Percentiles rank a stretch among this genome's conserved stretches.
Evolutionary conservation across 441 rosid species (phyloP).

Genomic region (Populus tomentosa): DNA sequence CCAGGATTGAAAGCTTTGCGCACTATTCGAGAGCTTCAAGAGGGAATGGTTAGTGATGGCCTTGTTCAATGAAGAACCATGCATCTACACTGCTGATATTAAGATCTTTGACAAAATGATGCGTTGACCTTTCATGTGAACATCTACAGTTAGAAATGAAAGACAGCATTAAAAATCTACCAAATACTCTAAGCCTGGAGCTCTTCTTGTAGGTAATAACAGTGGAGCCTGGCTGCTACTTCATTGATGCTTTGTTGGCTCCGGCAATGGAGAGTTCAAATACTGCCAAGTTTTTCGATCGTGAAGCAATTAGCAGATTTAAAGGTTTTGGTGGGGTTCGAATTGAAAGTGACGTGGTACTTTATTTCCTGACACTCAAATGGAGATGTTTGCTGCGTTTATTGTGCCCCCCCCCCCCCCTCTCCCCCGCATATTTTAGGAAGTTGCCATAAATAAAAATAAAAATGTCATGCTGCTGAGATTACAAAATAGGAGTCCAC

Average conservation of each 20-base stretch:
- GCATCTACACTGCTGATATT: not conserved
- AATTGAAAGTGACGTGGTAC: slow-evolving; percentile 94
- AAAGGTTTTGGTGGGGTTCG: slow-evolving; percentile 87
- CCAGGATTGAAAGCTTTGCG: slow-evolving; percentile 84
- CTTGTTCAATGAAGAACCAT: not conserved
- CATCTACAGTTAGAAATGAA: not conserved
- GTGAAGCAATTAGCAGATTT: slow-evolving; percentile 51
- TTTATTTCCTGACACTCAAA: not conserved
- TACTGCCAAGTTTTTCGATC: slow-evolving; percentile 65
- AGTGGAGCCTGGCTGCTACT: slow-evolving; percentile 97
- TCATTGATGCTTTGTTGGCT: slow-evolving; percentile 69
- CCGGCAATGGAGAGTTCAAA: slow-evolving; percentile 58
- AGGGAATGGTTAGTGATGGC: slow-evolving; percentile 66
- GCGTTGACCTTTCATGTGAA: not conserved
- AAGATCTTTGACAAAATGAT: not conserved
- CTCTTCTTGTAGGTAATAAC: slow-evolving; percentile 68
- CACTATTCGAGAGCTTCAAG: slow-evolving; percentile 62
- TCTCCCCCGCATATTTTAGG: not conserved
- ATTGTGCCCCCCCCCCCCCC: not conserved
- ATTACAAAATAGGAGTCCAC: not conserved
- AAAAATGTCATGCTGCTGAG: not conserved
- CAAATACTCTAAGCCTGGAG: slow-evolving; percentile 3
- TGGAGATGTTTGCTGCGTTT: not conserved
- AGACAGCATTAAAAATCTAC: not conserved
- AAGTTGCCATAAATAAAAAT: not conserved